Conservation (phyloP, 306 rosid species). For the Biancaea sappan region DNA sequence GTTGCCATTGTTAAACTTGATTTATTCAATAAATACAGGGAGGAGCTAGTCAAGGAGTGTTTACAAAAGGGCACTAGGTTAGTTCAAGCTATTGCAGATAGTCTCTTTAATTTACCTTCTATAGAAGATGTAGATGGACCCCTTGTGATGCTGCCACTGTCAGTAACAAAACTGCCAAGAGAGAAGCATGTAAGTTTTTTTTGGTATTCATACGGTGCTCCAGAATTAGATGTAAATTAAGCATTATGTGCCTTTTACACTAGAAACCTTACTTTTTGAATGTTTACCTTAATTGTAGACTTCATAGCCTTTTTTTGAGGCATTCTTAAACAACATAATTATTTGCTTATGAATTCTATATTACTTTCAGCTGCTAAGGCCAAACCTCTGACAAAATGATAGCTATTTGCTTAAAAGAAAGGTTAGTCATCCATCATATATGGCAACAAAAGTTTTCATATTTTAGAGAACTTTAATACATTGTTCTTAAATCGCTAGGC, state of each 20-base stretch:
- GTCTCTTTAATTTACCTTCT: constrained; percentile 70
- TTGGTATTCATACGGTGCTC: background rate
- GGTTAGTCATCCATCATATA: constrained; percentile 49
- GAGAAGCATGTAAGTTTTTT: constrained; percentile 71
- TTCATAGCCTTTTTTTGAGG: background rate
- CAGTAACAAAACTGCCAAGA: constrained; percentile 74
- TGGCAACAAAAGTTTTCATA: background rate
- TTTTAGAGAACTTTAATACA: background rate
- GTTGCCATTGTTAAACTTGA: background rate
- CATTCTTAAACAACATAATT: background rate
- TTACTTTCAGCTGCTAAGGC: constrained; percentile 69
- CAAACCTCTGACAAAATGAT: constrained; percentile 94
- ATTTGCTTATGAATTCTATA: constrained; percentile 21
- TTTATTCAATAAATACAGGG: constrained; percentile 42
- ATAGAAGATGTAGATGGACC: constrained; percentile 82
- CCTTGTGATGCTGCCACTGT: constrained; percentile 71
- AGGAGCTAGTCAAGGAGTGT: constrained; percentile 58
- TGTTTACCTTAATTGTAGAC: background rate
- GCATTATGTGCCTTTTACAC: background rate
- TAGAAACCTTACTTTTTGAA: background rate
- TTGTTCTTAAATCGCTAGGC: background rate
- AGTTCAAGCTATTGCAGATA: constrained; percentile 76
- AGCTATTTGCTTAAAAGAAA: constrained; percentile 73
- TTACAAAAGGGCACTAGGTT: constrained; percentile 70
- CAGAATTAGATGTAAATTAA: background rate